Conservation (phyloP, 1,284 basidiomycete species). For the Somion occarium region DNA sequence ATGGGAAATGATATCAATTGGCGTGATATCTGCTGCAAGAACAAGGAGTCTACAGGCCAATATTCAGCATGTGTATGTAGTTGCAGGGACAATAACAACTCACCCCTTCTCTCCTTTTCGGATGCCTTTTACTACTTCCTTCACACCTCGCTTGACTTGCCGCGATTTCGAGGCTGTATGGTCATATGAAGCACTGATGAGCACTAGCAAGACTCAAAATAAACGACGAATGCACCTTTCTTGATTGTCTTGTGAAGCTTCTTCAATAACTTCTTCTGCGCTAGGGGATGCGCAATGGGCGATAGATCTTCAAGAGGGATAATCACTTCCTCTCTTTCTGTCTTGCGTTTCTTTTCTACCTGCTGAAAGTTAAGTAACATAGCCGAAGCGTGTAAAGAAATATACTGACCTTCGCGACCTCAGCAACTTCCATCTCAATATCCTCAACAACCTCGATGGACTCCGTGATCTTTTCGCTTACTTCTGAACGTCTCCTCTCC, state of each 20-base stretch:
- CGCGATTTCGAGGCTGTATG: constrained; percentile 84
- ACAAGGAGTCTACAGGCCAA: constrained; percentile 68
- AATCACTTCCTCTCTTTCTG: constrained; percentile 54
- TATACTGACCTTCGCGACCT: constrained; percentile 36
- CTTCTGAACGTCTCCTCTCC: constrained; percentile 46
- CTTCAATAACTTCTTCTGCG: constrained; percentile 88
- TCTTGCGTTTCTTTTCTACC: constrained; percentile 49
- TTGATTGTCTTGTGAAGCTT: constrained; percentile 92
- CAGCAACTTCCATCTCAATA: constrained; percentile 50
- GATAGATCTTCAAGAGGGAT: constrained; percentile 81
- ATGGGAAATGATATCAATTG: constrained; percentile 97
- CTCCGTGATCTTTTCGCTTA: constrained; percentile 27
- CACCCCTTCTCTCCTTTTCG: constrained; percentile 94
- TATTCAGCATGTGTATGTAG: constrained; percentile 6
- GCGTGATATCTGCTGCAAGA: constrained; percentile 95
- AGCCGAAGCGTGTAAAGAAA: neutral
- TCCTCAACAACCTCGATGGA: constrained; percentile 32
- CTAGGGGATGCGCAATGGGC: constrained; percentile 86
- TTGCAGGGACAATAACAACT: constrained; percentile 24
- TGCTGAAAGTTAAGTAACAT: constrained; percentile 20
- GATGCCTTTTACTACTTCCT: constrained; percentile 95
- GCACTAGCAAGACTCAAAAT: neutral
- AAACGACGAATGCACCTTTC: constrained; percentile 53
- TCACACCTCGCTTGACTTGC: constrained; percentile 92
- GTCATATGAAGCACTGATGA: neutral